Evolutionary conservation across 805 yeast genomes (phyloP), one percentile per base, ranked within the genome.

Genomic region (Nakazawaea ambrosiae): DNA sequence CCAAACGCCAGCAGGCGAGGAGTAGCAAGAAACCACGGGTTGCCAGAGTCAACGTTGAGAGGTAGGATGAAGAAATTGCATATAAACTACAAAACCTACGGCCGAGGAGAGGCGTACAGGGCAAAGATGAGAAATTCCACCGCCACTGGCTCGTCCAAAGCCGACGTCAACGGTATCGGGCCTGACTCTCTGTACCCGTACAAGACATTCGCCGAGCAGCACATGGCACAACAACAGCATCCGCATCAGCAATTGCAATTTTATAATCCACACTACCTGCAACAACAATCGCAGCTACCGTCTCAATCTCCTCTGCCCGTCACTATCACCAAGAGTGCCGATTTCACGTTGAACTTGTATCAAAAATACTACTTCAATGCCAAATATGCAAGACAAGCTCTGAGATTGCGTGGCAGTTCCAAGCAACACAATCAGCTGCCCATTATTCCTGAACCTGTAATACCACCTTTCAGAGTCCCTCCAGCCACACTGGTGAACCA

Each of bases 1-100:
- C 41, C 41, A 6, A 34, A 34, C 20, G 37, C 37, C 17, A 39
- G 41, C 33, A 33, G 37, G 20, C 25, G 41, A 20, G 41, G 35
- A 26, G 38, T 34, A 6, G 41, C 41, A 4, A 28, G 41, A n/a
- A 34, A 33, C 25, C 34, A 34, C 23, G 41, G 37, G 12, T 26
- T 39, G 25, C 41, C 41, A 4, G 41, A 39, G 27, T 27, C 34
- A 15, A 39, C 41, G 5, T 30, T 39, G 22, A 33, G 41, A 34
- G 41, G 41, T 3, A n/a, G 41, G 5, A 27, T 37, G 36, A 37
- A 37, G 27, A 37, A 37, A 20, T 32, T 37, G 33, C 12, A 31
- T 4, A 31, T 37, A 9, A 37, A 32, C 27, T 37, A 37, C 29
- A 37, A 37, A 24, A 32, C 24, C 12, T 32, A 20, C 29, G 31